Evolutionary conservation across 208 protist genomes (phyloP), one percentile per base, ranked within the genome.

Genomic region (Tetramitus jugosus): DNA sequence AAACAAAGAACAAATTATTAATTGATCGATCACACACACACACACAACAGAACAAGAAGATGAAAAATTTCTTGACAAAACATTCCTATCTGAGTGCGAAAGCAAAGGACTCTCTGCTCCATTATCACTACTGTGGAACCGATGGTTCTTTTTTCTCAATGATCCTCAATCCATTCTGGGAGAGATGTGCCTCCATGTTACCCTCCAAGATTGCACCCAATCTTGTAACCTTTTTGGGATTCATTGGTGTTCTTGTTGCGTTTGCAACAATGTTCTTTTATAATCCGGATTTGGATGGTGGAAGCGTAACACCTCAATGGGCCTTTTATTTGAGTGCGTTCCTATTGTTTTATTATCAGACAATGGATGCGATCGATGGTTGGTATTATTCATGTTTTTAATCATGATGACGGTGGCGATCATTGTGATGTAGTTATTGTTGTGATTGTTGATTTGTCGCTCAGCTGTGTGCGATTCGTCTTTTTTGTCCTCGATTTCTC

Each of bases 261-360:
- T 69, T 13, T 13, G 10, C 26, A n/a, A 26, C 43, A 45, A 43
- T 69, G 13, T 23, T 69, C 0, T 45, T 37, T 43, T 69, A 29
- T 40, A 69, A 43, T 43, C 26, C 33, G 3, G 26, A 69, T 43
- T 69, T 69, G 33, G 14, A 69, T 10, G n/a, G n/a, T n/a, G 33
- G 43, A 29, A 10, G 37, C 14, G 20, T 43, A 45, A 29, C 31
- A 45, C 62, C 62, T 43, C 29, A 13, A 37, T 43, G 37, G 37
- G 17, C 43, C 14, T 69, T 43, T 43, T 69, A 43, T 3, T 45
- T 69, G 1, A 69, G 33, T 43, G 62, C 14, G 3, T 2, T 69
- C 7, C 43, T 69, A 42, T 69, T 69, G 7, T 69, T 69, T 43
- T 69, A 69, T 69, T 69, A 69, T 69, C 62, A 69, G 33, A 69